Conservation (phyloP, 2,329 filamentous ascomycete genomes). For the Diplodia corticola region DNA sequence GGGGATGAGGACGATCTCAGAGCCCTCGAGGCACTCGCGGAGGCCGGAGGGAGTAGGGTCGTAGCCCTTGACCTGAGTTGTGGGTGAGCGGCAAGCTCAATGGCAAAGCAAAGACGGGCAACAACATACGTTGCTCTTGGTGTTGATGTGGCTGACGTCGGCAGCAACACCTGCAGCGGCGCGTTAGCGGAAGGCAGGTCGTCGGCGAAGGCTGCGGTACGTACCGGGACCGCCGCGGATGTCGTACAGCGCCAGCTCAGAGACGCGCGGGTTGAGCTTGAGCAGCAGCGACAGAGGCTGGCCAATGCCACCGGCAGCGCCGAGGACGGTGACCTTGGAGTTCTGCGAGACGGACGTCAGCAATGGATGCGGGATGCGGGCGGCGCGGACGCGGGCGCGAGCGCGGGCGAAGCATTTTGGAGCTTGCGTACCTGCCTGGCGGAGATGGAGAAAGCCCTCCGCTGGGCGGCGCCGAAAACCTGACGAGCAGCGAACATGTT, state of each 20-base stretch:
- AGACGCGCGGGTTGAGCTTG: constrained; percentile 96
- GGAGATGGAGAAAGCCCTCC: constrained; percentile 55
- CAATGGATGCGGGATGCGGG: constrained; percentile 25
- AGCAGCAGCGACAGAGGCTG: constrained; percentile 96
- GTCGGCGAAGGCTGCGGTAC: constrained; percentile 38
- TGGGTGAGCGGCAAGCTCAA: constrained; percentile 14
- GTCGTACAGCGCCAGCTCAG: constrained; percentile 95
- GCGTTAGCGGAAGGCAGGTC: constrained; percentile 3
- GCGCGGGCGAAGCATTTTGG: constrained; percentile 22
- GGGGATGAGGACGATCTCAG: constrained; percentile 95
- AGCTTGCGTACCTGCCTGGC: constrained; percentile 49
- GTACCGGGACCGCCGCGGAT: constrained; percentile 90
- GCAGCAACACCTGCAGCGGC: constrained; percentile 78
- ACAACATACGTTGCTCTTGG: constrained; percentile 72
- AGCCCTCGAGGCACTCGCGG: constrained; percentile 74
- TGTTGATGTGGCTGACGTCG: constrained; percentile 99
- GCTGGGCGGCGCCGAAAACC: constrained; percentile 52
- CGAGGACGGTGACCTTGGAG: constrained; percentile 96
- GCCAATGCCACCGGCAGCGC: constrained; percentile 96
- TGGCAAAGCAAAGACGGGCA: neutral
- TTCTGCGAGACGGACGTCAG: constrained; percentile 58
- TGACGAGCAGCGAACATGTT: constrained; percentile 71
- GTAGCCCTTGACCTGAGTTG: constrained; percentile 74
- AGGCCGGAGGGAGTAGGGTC: constrained; percentile 76
- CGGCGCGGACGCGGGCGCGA: constrained; percentile 5